A percentile compares a stretch with the other conserved stretches of the same genome.
Evolutionary conservation across 345 rosid species (phyloP).

Genomic region (Syzygium jambos): DNA sequence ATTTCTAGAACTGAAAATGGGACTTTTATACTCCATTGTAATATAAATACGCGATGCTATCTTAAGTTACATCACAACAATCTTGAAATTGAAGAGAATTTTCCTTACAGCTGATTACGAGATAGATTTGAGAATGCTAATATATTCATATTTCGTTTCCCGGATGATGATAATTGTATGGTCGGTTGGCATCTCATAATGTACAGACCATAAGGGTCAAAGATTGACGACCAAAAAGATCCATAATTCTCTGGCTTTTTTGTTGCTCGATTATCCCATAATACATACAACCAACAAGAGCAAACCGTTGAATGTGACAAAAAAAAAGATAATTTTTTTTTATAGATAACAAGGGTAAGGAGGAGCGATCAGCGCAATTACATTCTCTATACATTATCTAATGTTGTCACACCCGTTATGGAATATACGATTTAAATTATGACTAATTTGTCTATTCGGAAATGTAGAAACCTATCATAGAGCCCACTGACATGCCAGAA

Average conservation of each 20-base stretch:
- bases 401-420: neutral
- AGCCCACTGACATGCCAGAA: neutral
- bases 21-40: neutral
- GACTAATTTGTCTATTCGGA: neutral
- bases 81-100: too few relatives aligned
- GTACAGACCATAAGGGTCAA: neutral
- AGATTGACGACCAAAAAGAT: neutral
- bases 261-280: neutral
- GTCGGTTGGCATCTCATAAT: neutral
- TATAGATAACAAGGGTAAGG: neutral
- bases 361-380: too few relatives aligned
- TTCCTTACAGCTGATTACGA: neutral
- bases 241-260: neutral
- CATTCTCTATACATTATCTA: too few relatives aligned
- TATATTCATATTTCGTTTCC: neutral
- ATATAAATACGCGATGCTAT: too few relatives aligned
- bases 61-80: neutral
- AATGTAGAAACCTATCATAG: neutral
- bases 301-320: too few relatives aligned
- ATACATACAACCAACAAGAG: neutral
- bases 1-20: too few relatives aligned
- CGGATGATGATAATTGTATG: neutral
- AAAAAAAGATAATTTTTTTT: too few relatives aligned
- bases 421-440: neutral
- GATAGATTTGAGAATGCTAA: neutral